These are phyloP conservation scores for Ogataea dorogensis DNA, from an alignment of 805 yeast species.

Conservation along the genomic window DNA sequence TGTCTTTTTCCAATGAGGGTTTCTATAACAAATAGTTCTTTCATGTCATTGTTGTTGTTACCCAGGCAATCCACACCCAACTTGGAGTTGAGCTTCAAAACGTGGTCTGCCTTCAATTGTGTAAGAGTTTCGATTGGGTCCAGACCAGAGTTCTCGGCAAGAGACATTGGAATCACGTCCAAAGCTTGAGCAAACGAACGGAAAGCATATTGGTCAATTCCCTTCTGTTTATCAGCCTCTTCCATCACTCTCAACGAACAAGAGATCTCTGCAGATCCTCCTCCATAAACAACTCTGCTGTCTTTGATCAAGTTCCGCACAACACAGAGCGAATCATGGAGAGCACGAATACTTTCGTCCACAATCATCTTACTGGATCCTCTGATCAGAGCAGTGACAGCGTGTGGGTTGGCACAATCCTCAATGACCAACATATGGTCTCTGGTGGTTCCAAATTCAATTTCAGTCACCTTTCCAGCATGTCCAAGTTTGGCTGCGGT, in stretches of 20 bases:
- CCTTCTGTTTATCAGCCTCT: constrained; percentile 89
- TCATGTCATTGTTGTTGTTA: constrained; percentile 87
- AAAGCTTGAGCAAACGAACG: constrained; percentile 90
- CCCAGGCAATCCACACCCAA: constrained; percentile 96
- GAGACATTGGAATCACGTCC: constrained; percentile 88
- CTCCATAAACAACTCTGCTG: constrained; percentile 96
- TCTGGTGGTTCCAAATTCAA: constrained; percentile 94
- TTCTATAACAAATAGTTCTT: constrained; percentile 89
- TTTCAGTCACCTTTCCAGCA: constrained; percentile 82
- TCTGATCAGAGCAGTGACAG: constrained; percentile 89
- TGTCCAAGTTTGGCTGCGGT: constrained; percentile 76
- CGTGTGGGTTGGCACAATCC: constrained; percentile 79
- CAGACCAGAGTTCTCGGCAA: constrained; percentile 96
- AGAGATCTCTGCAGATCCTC: constrained; percentile 97
- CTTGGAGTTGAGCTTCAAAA: constrained; percentile 62
- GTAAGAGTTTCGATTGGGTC: constrained; percentile 91
- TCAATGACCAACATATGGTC: constrained; percentile 96
- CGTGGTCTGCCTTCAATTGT: constrained; percentile 78
- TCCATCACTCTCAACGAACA: constrained; percentile 88
- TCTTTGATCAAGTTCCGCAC: constrained; percentile 93
- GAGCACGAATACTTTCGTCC: constrained; percentile 94
- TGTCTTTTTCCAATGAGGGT: constrained; percentile 97
- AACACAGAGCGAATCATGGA: constrained; percentile 95
- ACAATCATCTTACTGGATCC: constrained; percentile 98
- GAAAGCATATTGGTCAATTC: constrained; percentile 97